These are phyloP conservation scores for Trametes punicea DNA, from an alignment of 768 basidiomycete genomes.

Conservation along the genomic window DNA sequence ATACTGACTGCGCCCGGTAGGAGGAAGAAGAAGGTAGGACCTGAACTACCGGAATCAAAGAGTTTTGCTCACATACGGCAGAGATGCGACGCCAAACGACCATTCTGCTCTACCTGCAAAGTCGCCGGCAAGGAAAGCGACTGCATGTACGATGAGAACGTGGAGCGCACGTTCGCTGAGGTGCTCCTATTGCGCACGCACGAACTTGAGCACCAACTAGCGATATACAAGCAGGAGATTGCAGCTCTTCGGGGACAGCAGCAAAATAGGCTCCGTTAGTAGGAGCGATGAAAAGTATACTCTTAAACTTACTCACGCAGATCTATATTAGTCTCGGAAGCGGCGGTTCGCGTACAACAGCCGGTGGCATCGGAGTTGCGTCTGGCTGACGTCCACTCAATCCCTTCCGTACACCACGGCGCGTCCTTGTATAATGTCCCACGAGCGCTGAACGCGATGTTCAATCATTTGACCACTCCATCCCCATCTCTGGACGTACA, in stretches of 20 bases:
- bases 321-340: not conserved
- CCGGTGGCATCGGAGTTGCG: conserved; percentile 9
- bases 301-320: not conserved
- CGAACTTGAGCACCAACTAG: conserved; percentile 22
- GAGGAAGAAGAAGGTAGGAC: conserved; percentile 27
- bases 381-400: not conserved
- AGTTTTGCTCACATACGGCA: not conserved
- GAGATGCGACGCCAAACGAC: conserved; percentile 29
- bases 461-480: conserved; percentile 6
- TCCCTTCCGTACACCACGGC: not conserved
- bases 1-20: conserved; percentile 6
- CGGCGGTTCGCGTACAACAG: not conserved
- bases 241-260: conserved; percentile 5
- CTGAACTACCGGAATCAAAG: not conserved
- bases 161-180: conserved; percentile 18
- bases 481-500: conserved; percentile 11
- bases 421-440: conserved; percentile 7
- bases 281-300: not conserved
- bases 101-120: conserved; percentile 25
- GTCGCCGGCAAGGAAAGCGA: conserved; percentile 25
- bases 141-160: conserved; percentile 27
- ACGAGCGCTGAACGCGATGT: conserved; percentile 4
- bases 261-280: not conserved
- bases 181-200: conserved; percentile 20
- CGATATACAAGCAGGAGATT: conserved; percentile 15